Percentiles rank a stretch among this genome's conserved stretches.
Conservation (phyloP, 768 basidiomycete genomes). For the Pleurotus salmoneostramineus region DNA sequence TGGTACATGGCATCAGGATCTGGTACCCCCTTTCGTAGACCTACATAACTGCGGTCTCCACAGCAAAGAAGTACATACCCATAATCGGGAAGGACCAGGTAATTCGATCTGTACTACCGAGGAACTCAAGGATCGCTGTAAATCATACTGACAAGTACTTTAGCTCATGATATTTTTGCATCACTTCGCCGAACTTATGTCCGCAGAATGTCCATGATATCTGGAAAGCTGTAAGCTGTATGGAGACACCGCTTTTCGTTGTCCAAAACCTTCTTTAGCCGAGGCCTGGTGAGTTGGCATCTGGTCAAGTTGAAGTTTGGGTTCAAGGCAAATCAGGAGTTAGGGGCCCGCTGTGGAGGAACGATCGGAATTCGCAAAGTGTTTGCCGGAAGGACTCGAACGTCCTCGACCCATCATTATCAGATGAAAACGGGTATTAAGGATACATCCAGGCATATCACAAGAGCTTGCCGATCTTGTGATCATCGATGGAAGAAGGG, state of each 20-base stretch:
- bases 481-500: background rate
- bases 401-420: background rate
- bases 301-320: background rate
- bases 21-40: too few species aligned
- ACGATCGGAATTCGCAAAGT: background rate
- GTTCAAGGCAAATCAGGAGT: too few species aligned
- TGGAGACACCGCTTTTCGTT: too few species aligned
- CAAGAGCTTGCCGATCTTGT: background rate
- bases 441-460: background rate
- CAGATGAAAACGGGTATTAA: background rate
- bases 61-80: too few species aligned
- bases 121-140: background rate
- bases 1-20: too few species aligned
- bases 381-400: conserved; percentile 2
- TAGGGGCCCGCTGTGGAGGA: too few species aligned
- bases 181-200: background rate
- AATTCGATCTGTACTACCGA: background rate
- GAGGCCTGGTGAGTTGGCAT: background rate
- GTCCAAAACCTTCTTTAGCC: too few species aligned
- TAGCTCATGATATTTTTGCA: background rate
- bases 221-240: too few species aligned
- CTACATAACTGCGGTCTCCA: too few species aligned
- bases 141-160: background rate
- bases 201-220: conserved; percentile 2
- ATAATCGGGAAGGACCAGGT: background rate